phyloP scores from a whole-genome alignment of 179 eudicot genomes.

The Carnegiea gigantea region DNA sequence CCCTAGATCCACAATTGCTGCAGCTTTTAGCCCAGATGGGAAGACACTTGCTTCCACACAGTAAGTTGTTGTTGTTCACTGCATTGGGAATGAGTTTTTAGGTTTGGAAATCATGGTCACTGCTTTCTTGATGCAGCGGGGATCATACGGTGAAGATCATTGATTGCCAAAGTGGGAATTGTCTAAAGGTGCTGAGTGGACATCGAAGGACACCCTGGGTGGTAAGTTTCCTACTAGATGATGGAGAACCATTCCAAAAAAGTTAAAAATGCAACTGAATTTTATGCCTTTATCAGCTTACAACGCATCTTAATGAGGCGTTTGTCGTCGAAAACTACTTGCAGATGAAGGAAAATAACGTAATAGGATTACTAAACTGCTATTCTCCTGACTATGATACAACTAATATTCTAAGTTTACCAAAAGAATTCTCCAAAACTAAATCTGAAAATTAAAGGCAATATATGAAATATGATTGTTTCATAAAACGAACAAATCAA shows the following conservation, averaged over 20 bases:
- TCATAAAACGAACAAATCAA: too few species aligned
- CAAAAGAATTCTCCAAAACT: not conserved
- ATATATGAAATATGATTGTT: too few species aligned
- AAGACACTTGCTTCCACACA: constrained; percentile 93
- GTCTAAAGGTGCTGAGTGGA: constrained; percentile 86
- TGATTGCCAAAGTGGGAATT: constrained; percentile 75
- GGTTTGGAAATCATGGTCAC: not conserved
- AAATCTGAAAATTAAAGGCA: not conserved
- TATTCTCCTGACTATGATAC: not conserved
- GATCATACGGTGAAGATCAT: constrained; percentile 95
- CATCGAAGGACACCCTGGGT: constrained; percentile 99
- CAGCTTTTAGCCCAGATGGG: constrained; percentile 94
- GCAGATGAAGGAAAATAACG: not conserved
- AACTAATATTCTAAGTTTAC: not conserved
- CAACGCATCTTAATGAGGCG: not conserved
- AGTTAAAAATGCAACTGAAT: not conserved
- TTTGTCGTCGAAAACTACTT: not conserved
- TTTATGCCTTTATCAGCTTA: not conserved
- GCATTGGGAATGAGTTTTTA: not conserved
- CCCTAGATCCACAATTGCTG: constrained; percentile 96
- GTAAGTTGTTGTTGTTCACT: constrained; percentile 40
- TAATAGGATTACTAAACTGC: constrained; percentile 58
- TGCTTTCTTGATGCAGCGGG: constrained; percentile 50
- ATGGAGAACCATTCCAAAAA: not conserved
- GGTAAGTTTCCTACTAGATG: constrained; percentile 45